Evolutionary conservation across 768 basidiomycete genomes (phyloP).

Genomic region (Termitomyces sp.): DNA sequence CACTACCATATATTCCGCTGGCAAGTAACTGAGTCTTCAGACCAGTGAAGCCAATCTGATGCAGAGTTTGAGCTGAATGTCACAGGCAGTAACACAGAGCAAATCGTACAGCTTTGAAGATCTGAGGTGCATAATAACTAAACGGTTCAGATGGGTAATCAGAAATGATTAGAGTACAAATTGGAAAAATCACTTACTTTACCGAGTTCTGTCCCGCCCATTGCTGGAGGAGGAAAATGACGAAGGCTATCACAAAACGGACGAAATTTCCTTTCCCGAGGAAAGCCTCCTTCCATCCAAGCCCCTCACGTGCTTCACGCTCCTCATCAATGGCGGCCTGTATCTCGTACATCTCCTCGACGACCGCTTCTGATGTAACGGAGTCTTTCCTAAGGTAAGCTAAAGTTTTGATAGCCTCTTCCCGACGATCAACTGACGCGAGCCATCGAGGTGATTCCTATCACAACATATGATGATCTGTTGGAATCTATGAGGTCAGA

Average conservation of each 20-base stretch:
- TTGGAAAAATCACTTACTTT: slow-evolving; percentile 27
- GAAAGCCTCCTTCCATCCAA: slow-evolving; percentile 70
- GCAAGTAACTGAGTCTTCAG: slow-evolving; percentile 60
- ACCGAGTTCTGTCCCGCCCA: slow-evolving; percentile 86
- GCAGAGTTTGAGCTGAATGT: neutral
- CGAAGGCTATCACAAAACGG: slow-evolving; percentile 79
- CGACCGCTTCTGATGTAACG: slow-evolving; percentile 37
- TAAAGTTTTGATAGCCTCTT: slow-evolving; percentile 54
- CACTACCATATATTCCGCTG: slow-evolving; percentile 59
- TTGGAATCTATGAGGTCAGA: slow-evolving; percentile 5
- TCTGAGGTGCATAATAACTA: slow-evolving; percentile 71
- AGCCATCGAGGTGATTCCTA: slow-evolving; percentile 79
- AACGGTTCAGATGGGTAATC: neutral
- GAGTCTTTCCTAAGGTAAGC: slow-evolving; percentile 58
- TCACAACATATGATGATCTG: neutral
- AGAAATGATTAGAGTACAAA: neutral
- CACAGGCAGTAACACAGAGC: neutral
- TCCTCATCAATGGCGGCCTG: slow-evolving; percentile 78
- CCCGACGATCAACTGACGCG: slow-evolving; percentile 51
- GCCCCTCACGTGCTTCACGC: slow-evolving; percentile 52
- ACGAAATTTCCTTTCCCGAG: slow-evolving; percentile 77
- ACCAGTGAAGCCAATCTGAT: slow-evolving; percentile 56
- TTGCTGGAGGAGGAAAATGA: slow-evolving; percentile 78
- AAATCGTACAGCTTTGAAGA: slow-evolving; percentile 45
- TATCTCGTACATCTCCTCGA: slow-evolving; percentile 72